Percentiles rank a stretch among this genome's conserved stretches.
Conservation (phyloP, 2,329 filamentous ascomycete species). For the Venturia asperata region DNA sequence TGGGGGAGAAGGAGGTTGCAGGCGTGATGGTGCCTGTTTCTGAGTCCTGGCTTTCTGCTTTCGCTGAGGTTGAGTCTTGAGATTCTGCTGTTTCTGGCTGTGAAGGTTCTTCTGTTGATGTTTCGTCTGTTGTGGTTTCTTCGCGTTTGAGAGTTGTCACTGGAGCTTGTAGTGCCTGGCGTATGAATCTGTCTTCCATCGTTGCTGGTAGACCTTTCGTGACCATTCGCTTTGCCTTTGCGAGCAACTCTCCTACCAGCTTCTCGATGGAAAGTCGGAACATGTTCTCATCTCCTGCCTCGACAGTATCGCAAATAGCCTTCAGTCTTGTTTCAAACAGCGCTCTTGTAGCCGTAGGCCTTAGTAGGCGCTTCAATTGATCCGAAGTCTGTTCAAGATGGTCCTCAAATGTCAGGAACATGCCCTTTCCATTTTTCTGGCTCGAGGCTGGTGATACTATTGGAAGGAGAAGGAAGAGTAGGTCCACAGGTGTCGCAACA, state of each 20-base stretch:
- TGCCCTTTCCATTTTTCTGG: slow-evolving; percentile 46
- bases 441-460: slow-evolving; percentile 48
- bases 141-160: slow-evolving; percentile 61
- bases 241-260: slow-evolving; percentile 56
- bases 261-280: slow-evolving; percentile 71
- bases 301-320: slow-evolving; percentile 70
- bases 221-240: slow-evolving; percentile 65
- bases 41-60: slow-evolving; percentile 25
- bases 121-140: slow-evolving; percentile 35
- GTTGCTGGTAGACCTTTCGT: slow-evolving; percentile 62
- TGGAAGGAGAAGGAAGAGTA: slow-evolving; percentile 75
- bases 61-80: background rate
- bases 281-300: slow-evolving; percentile 66
- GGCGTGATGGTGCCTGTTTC: slow-evolving; percentile 23
- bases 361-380: slow-evolving; percentile 54
- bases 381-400: slow-evolving; percentile 56
- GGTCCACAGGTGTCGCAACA: slow-evolving; percentile 76
- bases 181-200: slow-evolving; percentile 80
- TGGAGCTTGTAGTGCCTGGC: slow-evolving; percentile 67
- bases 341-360: slow-evolving; percentile 33
- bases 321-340: slow-evolving; percentile 59
- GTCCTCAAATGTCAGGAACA: slow-evolving; percentile 65
- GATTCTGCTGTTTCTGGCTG: slow-evolving; percentile 27
- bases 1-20: slow-evolving; percentile 7
- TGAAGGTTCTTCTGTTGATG: background rate